These are phyloP conservation scores for Plasmodium ovale DNA, from an alignment of 169 alveolate species.

Conservation along the genomic window DNA sequence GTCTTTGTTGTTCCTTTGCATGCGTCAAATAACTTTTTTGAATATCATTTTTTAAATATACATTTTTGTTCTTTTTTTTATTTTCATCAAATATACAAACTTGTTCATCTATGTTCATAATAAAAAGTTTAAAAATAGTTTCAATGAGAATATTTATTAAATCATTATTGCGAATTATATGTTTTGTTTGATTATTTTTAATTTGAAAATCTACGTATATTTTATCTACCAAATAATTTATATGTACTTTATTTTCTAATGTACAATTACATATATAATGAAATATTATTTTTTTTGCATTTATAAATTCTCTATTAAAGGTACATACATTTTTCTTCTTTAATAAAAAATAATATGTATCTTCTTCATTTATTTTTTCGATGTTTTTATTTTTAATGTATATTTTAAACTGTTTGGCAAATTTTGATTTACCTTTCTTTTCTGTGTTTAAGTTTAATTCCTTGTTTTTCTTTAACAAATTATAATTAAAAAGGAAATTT, in stretches of 20 bases:
- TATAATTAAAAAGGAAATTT: slow-evolving; percentile 62
- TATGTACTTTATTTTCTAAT: slow-evolving; percentile 27
- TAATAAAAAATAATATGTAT: slow-evolving; percentile 53
- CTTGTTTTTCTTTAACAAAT: slow-evolving; percentile 33
- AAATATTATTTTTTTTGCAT: slow-evolving; percentile 58
- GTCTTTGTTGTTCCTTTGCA: slow-evolving; percentile 46
- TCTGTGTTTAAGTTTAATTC: slow-evolving; percentile 34
- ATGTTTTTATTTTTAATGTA: slow-evolving; percentile 53
- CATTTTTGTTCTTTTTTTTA: not conserved
- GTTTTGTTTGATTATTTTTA: slow-evolving; percentile 24
- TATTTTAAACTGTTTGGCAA: slow-evolving; percentile 60
- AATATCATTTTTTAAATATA: slow-evolving; percentile 3
- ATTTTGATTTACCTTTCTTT: slow-evolving; percentile 32
- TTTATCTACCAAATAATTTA: slow-evolving; percentile 69
- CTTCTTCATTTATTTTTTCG: slow-evolving; percentile 77
- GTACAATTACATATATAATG: slow-evolving; percentile 58
- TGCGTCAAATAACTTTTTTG: slow-evolving; percentile 63
- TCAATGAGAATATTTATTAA: slow-evolving; percentile 60
- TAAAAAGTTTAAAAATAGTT: slow-evolving; percentile 52
- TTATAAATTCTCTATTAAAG: slow-evolving; percentile 45
- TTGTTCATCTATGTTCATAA: not conserved
- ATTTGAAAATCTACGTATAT: slow-evolving; percentile 68
- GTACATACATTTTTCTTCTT: slow-evolving; percentile 51
- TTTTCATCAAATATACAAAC: not conserved
- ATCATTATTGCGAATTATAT: slow-evolving; percentile 57